These are phyloP conservation scores for Truncatella angustata DNA, from an alignment of 2,329 filamentous ascomycete species.

Conservation along the genomic window DNA sequence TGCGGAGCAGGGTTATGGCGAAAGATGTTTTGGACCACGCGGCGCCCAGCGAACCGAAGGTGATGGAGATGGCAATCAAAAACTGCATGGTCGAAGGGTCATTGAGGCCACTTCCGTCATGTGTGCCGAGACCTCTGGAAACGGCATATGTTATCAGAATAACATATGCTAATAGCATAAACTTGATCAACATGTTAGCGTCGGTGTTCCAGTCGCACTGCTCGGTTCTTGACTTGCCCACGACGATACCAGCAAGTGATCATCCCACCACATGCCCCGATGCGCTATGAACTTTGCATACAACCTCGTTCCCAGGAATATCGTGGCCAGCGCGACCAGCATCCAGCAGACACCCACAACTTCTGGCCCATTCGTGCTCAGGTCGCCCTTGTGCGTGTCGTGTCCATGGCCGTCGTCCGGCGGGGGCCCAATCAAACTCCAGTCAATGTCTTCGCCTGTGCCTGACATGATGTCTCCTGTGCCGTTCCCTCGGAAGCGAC, in stretches of 20 bases:
- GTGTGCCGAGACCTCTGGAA: constrained; percentile 2
- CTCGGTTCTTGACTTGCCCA: constrained; percentile 7
- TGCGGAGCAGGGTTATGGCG: constrained; percentile 29
- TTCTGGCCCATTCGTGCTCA: constrained; percentile 5
- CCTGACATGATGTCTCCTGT: neutral
- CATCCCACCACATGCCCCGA: constrained; percentile 12
- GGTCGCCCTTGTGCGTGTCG: constrained; percentile 2
- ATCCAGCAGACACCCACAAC: constrained; percentile 6
- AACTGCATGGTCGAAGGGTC: constrained; percentile 3
- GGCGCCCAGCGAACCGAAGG: constrained; percentile 18
- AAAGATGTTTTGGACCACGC: constrained; percentile 33
- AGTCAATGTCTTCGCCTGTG: neutral
- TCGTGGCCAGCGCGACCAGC: neutral
- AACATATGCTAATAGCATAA: constrained; percentile 3
- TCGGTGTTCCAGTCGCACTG: too few species aligned
- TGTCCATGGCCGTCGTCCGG: constrained; percentile 7
- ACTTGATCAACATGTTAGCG: neutral
- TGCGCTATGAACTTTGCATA: constrained; percentile 4
- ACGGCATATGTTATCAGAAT: neutral
- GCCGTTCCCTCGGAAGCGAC: neutral
- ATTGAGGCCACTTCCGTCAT: constrained; percentile 6
- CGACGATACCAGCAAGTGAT: constrained; percentile 5
- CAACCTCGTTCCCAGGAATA: constrained; percentile 1
- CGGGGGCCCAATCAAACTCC: neutral
- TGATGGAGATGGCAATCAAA: neutral